Evolutionary conservation across 2,329 filamentous ascomycete species (phyloP), one percentile per base, ranked within the genome.

Genomic region (Alternaria sp.): DNA sequence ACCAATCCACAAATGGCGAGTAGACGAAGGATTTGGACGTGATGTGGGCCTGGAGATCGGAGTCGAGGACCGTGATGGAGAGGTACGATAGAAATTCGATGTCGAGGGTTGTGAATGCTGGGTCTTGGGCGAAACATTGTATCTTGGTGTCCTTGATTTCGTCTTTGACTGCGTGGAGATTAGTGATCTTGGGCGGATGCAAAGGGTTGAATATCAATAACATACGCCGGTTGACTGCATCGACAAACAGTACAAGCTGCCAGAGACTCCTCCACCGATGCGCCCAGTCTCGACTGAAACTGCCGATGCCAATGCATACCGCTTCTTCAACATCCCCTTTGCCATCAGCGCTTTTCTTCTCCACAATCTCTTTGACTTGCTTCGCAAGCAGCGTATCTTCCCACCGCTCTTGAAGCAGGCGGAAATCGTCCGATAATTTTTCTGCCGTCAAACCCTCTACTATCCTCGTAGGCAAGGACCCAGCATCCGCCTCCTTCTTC

Each of bases 1-100:
- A 71, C 73, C 77, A 79, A 15, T 80, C 78, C 23, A 81, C 73
- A 32, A 80, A 81, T 0, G 79, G 79, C 28, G 76, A 75, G 58
- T 72, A 80, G 4, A 80, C 70, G 30, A 80, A 79, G 1, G 73
- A 66, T 0, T 43, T 25, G 0, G 59, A 12, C 0, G 67, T 58
- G 17, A 80, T 76, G 19, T 73, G 63, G 0, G 57, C 54, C 30
- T 75, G 67, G 15, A 76, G 69, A 7, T 55, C 49, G 0, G 66
- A 47, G 3, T 61, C 5, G 1, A 72, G 52, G 3, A 72, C 62
- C 0, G 59, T 60, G 30, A 80, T 64, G 10, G 65, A 60, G 9
- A 80, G 67, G 0, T 62, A 44, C 0, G 53, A 25, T 6, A 80
- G 72, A 21, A 80, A 77, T 0, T 65, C 57, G 0, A 66, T 66